Conservation (phyloP, 2,329 filamentous ascomycete species). For the Phyllosticta paracitricarpa region DNA sequence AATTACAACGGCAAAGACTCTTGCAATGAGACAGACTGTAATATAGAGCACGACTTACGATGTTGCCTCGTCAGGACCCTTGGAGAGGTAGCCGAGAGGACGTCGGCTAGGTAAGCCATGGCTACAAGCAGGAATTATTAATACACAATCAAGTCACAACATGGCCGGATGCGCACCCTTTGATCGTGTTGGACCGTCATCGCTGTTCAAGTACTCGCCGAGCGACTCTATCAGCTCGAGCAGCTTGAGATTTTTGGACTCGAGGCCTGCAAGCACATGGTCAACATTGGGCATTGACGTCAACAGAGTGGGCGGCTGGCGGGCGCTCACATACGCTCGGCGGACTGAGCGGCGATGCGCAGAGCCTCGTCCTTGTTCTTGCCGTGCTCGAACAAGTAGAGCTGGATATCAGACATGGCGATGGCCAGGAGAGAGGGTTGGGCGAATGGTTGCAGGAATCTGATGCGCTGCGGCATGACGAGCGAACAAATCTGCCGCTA, state of each 20-base stretch:
- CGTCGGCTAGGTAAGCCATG: conserved; percentile 42
- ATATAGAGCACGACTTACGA: conserved; percentile 24
- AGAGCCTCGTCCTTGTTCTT: conserved; percentile 37
- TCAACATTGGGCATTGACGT: conserved; percentile 9
- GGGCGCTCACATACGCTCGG: conserved; percentile 22
- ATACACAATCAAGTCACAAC: conserved; percentile 26
- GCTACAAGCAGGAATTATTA: conserved; percentile 19
- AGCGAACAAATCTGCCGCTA: conserved; percentile 5
- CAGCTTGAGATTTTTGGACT: conserved; percentile 50
- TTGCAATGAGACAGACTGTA: not conserved
- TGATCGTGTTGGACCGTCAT: conserved; percentile 49
- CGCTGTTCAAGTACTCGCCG: conserved; percentile 57
- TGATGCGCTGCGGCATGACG: conserved; percentile 8
- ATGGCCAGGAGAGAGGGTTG: not conserved
- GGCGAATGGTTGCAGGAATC: conserved; percentile 8
- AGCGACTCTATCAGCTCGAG: conserved; percentile 54
- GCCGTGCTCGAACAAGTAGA: conserved; percentile 42
- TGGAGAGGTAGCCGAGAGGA: conserved; percentile 40
- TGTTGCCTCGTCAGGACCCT: conserved; percentile 52
- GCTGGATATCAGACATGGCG: conserved; percentile 42
- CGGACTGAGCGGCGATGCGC: conserved; percentile 33
- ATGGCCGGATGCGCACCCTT: conserved; percentile 37
- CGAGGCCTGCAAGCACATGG: conserved; percentile 38
- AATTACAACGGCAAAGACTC: not conserved
- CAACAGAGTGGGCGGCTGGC: conserved; percentile 9